Conservation (phyloP, 148 eudicot species). For the Arctostaphylos glauca region DNA sequence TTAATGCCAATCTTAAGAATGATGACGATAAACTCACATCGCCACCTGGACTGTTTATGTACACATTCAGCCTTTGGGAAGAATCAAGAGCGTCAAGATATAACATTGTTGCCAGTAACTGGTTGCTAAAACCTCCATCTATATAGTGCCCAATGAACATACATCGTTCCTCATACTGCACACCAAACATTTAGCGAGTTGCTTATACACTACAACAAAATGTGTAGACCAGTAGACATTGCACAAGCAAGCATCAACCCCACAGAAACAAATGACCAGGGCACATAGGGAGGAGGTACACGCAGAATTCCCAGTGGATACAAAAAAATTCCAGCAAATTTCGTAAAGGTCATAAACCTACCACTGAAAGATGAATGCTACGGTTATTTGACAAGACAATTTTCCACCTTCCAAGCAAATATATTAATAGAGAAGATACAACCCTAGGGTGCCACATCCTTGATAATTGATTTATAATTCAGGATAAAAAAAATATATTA, state of each 20-base stretch:
- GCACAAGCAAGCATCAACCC: background rate
- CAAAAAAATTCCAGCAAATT: too few relatives aligned
- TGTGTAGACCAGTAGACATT: background rate
- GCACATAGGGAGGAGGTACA: background rate
- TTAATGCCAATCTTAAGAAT: slow-evolving; percentile 8
- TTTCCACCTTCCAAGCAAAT: too few relatives aligned
- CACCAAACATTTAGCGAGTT: slow-evolving; percentile 4
- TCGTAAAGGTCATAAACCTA: too few relatives aligned
- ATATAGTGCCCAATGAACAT: slow-evolving; percentile 73
- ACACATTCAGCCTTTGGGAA: slow-evolving; percentile 61
- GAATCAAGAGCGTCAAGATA: slow-evolving; percentile 72
- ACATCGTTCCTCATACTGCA: slow-evolving; percentile 84
- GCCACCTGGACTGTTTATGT: slow-evolving; percentile 81
- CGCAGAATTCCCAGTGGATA: too few relatives aligned
- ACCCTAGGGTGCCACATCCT: too few relatives aligned
- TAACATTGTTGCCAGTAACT: slow-evolving; percentile 74
- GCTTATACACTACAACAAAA: background rate
- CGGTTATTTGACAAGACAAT: too few relatives aligned
- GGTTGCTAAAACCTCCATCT: slow-evolving; percentile 78
- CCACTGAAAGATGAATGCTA: too few relatives aligned
- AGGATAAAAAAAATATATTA: too few relatives aligned
- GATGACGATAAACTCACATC: slow-evolving; percentile 58
- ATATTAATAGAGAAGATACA: too few relatives aligned
- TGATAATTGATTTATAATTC: too few relatives aligned
- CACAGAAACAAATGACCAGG: background rate